These are phyloP conservation scores for Cladosporium sp. DNA, from an alignment of 2,329 filamentous ascomycete species.

Conservation along the genomic window DNA sequence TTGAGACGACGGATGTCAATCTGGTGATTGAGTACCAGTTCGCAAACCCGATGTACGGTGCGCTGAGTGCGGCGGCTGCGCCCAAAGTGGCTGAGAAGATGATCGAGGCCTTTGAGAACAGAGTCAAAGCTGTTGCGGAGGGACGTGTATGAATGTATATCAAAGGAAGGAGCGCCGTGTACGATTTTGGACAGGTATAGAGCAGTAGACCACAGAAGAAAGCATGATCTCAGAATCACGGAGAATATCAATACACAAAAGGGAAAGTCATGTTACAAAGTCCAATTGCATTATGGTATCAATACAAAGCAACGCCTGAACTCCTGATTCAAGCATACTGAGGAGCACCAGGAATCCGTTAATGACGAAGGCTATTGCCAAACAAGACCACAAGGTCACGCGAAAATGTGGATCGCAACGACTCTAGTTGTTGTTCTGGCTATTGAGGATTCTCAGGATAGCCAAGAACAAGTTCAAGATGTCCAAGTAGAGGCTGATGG, in stretches of 20 bases:
- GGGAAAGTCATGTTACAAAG: not conserved
- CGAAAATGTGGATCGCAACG: too few relatives aligned
- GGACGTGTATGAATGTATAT: not conserved
- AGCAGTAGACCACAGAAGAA: not conserved
- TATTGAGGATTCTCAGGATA: slow-evolving; percentile 94
- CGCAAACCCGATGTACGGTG: slow-evolving; percentile 79
- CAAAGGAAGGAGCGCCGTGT: not conserved
- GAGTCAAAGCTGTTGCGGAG: slow-evolving; percentile 57
- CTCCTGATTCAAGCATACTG: not conserved
- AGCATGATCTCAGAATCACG: too few relatives aligned
- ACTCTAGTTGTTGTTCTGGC: slow-evolving; percentile 80
- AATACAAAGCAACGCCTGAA: not conserved
- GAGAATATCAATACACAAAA: too few relatives aligned
- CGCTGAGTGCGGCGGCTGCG: slow-evolving; percentile 74
- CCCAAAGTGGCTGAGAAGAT: slow-evolving; percentile 81
- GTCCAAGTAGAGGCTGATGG: slow-evolving; percentile 80
- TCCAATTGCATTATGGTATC: not conserved
- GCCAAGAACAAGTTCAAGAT: slow-evolving; percentile 96
- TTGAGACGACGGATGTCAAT: slow-evolving; percentile 65
- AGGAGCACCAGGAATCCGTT: too few relatives aligned
- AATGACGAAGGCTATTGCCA: too few relatives aligned
- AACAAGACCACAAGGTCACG: too few relatives aligned
- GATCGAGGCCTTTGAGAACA: slow-evolving; percentile 88
- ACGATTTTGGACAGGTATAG: not conserved
- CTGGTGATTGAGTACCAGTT: slow-evolving; percentile 80